Conservation (phyloP, 257 asterid genomes). For the Gardenia jasminoides region DNA sequence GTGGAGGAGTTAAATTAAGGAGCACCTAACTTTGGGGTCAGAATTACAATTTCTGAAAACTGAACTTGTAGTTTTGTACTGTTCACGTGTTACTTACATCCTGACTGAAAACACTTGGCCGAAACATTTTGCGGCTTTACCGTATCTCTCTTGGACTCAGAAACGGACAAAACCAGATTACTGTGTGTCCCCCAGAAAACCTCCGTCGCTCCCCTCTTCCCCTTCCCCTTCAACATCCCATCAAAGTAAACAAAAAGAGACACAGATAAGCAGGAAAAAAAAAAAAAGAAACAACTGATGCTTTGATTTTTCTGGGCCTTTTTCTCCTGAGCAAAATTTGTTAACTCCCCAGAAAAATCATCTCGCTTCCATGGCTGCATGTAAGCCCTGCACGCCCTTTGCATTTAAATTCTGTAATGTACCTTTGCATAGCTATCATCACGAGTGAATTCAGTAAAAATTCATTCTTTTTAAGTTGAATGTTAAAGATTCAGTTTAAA, state of each 20-base stretch:
- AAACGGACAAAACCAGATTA: not conserved
- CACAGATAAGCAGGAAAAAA: not conserved
- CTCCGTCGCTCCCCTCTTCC: not conserved
- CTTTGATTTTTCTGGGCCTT: not conserved
- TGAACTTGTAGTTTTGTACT: not conserved
- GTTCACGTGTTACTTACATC: not conserved
- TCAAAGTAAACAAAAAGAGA: not conserved
- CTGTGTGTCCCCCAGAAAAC: not conserved
- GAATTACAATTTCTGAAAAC: not conserved
- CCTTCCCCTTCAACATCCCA: not conserved
- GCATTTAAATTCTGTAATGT: not conserved
- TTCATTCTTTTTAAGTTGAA: conserved; percentile 1
- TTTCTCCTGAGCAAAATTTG: not conserved
- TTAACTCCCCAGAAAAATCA: not conserved
- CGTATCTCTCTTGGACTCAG: not conserved
- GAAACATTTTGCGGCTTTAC: conserved; percentile 6
- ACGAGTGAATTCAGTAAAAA: not conserved
- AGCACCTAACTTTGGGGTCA: not conserved
- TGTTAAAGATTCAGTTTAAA: not conserved
- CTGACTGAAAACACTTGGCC: not conserved
- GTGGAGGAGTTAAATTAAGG: not conserved
- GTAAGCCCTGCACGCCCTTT: conserved; percentile 13
- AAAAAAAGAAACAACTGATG: not conserved
- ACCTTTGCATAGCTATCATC: not conserved
- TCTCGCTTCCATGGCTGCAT: conserved; percentile 26